Percentiles rank a stretch among this genome's conserved stretches.
Evolutionary conservation across 257 asterid genomes (phyloP).

Genomic region (Paulownia fortunei): DNA sequence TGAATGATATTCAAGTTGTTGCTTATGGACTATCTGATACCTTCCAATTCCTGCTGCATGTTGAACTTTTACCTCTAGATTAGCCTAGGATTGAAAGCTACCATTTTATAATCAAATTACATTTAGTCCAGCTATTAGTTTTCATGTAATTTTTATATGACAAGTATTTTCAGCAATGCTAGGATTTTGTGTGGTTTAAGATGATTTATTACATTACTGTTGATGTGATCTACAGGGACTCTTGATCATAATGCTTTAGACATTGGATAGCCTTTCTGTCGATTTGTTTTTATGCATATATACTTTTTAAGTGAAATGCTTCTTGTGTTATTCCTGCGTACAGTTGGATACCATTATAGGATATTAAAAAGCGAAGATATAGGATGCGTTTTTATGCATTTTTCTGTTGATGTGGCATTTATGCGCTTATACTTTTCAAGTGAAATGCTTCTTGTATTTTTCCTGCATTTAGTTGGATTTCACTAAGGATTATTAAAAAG

Average conservation of each 20-base stretch:
- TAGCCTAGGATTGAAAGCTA: background rate
- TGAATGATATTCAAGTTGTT: background rate
- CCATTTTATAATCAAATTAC: background rate
- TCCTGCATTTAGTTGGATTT: slow-evolving; percentile 16
- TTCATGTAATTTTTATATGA: background rate
- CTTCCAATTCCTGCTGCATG: slow-evolving; percentile 4
- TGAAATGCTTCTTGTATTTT: slow-evolving; percentile 1
- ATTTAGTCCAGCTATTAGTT: slow-evolving; percentile 17
- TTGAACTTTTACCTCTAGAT: background rate
- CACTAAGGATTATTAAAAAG: background rate
- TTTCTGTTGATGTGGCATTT: background rate
- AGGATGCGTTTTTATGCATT: background rate
- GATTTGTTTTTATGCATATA: background rate
- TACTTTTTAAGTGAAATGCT: slow-evolving; percentile 3
- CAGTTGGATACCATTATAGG: background rate
- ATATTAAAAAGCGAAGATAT: background rate
- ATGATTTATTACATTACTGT: background rate
- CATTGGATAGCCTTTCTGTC: background rate
- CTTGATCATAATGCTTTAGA: slow-evolving; percentile 13
- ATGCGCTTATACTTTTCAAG: background rate
- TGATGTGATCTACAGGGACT: slow-evolving; percentile 10
- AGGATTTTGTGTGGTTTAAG: background rate
- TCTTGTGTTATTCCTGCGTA: slow-evolving; percentile 11
- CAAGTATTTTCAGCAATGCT: background rate
- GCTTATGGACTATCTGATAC: slow-evolving; percentile 19